phyloP scores from a whole-genome alignment of 2,329 filamentous ascomycete genomes.

The Epicoccum sorghinum region DNA sequence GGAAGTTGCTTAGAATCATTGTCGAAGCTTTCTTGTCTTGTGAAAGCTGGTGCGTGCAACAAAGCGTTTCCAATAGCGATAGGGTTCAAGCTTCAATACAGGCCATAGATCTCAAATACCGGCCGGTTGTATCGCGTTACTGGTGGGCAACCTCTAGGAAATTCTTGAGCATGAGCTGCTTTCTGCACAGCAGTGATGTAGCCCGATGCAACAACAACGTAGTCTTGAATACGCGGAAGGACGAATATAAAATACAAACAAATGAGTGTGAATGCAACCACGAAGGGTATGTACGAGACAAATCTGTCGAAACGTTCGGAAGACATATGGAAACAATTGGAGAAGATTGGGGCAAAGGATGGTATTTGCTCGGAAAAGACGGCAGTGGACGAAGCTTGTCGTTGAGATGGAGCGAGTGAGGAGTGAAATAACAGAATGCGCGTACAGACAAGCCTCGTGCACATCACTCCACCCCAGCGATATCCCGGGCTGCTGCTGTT shows the following conservation, averaged over 20 bases:
- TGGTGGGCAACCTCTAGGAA: slow-evolving; percentile 13
- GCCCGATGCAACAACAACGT: slow-evolving; percentile 3
- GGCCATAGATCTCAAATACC: slow-evolving; percentile 38
- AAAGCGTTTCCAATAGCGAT: background rate
- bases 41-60: background rate
- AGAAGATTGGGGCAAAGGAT: background rate
- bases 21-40: background rate
- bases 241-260: slow-evolving; percentile 13
- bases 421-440: slow-evolving; percentile 8
- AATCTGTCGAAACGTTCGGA: slow-evolving; percentile 12
- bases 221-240: slow-evolving; percentile 13
- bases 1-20: slow-evolving; percentile 10
- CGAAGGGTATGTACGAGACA: slow-evolving; percentile 15
- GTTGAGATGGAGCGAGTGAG: slow-evolving; percentile 7
- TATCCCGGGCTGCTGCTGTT: slow-evolving; percentile 9
- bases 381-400: slow-evolving; percentile 13
- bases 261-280: slow-evolving; percentile 4
- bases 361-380: slow-evolving; percentile 15
- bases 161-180: slow-evolving; percentile 16
- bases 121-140: slow-evolving; percentile 15
- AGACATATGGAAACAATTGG: slow-evolving; percentile 11
- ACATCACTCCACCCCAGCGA: slow-evolving; percentile 9
- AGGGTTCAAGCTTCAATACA: slow-evolving; percentile 39
- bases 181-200: slow-evolving; percentile 14
- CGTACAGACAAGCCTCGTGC: slow-evolving; percentile 8